Conservation (phyloP, 371 early-diverging fungal genomes). For the Enterospora canceri region DNA sequence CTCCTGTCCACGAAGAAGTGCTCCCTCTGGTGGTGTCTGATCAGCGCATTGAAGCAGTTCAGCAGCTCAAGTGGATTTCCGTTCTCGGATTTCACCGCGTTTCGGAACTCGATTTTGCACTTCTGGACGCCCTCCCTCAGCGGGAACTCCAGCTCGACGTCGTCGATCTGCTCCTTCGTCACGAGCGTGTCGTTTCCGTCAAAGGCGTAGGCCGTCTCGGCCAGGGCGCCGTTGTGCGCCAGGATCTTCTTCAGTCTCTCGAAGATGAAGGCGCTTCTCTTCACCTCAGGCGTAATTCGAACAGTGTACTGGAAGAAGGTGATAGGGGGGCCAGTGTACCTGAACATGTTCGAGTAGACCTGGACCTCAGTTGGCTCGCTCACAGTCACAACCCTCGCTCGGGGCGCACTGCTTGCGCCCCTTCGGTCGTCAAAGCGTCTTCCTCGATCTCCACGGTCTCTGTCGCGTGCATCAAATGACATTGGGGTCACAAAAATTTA, state of each 20-base stretch:
- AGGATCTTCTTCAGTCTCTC: slow-evolving; percentile 1
- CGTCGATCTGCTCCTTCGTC: slow-evolving; percentile 9
- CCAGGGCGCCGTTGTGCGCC: not conserved
- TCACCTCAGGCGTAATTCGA: slow-evolving; percentile 30
- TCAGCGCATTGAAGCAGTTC: slow-evolving; percentile 22
- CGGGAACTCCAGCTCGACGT: slow-evolving; percentile 9
- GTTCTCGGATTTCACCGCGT: slow-evolving; percentile 3
- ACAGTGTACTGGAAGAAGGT: slow-evolving; percentile 22
- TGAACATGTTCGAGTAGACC: slow-evolving; percentile 14
- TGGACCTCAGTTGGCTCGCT: slow-evolving; percentile 15
- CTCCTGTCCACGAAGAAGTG: slow-evolving; percentile 13
- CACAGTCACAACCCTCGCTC: not conserved
- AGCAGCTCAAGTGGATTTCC: slow-evolving; percentile 9
- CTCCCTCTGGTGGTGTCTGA: slow-evolving; percentile 12
- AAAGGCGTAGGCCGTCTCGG: slow-evolving; percentile 10
- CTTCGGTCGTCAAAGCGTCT: not conserved
- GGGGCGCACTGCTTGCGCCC: not conserved
- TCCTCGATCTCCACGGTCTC: not conserved
- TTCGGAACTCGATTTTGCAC: slow-evolving; percentile 14
- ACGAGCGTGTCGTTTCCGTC: slow-evolving; percentile 33
- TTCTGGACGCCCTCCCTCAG: slow-evolving; percentile 1
- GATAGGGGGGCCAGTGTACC: slow-evolving; percentile 6
- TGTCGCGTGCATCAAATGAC: no score
- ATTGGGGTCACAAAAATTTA: no score
- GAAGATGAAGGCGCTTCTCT: slow-evolving; percentile 1